Evolutionary conservation across 1,139 yeast species (phyloP).

Genomic region (Geotrichum europaeum): DNA sequence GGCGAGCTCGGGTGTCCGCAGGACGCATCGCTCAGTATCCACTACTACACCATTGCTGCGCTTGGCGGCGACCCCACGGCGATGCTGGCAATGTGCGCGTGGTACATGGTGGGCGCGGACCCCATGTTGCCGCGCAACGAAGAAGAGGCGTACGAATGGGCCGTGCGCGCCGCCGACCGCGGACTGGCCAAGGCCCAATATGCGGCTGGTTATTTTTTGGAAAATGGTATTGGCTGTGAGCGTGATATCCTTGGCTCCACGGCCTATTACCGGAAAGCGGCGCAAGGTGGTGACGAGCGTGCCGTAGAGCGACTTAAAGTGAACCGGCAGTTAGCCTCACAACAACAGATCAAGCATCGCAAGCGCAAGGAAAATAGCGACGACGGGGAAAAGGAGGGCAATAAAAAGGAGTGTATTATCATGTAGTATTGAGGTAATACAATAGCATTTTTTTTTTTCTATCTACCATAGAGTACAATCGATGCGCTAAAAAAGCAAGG

Average conservation of each 20-base stretch:
- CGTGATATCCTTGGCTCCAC: constrained; percentile 53
- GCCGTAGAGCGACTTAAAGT: constrained; percentile 40
- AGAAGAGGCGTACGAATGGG: constrained; percentile 92
- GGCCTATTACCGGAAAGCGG: constrained; percentile 72
- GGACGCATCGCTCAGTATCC: constrained; percentile 80
- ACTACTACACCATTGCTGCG: constrained; percentile 90
- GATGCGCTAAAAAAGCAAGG: too few relatives aligned
- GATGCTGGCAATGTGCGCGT: constrained; percentile 92
- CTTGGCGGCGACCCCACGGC: constrained; percentile 80
- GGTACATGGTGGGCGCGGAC: constrained; percentile 90
- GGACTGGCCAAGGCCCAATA: constrained; percentile 80
- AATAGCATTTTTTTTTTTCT: neutral
- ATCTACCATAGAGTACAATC: too few relatives aligned
- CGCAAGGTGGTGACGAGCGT: constrained; percentile 63
- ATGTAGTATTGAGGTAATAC: constrained; percentile 30
- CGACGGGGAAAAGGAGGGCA: constrained; percentile 13
- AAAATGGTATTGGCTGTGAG: constrained; percentile 82
- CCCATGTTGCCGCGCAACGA: constrained; percentile 75
- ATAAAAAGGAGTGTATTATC: constrained; percentile 37
- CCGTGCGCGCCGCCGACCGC: constrained; percentile 70
- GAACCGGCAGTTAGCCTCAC: constrained; percentile 20
- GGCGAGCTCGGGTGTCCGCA: constrained; percentile 73
- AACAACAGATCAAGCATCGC: constrained; percentile 16
- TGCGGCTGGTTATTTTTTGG: constrained; percentile 78
- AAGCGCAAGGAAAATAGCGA: constrained; percentile 2